These are phyloP conservation scores for Phytophthora podocarpi DNA, from an alignment of 352 stramenopile species.

Conservation along the genomic window DNA sequence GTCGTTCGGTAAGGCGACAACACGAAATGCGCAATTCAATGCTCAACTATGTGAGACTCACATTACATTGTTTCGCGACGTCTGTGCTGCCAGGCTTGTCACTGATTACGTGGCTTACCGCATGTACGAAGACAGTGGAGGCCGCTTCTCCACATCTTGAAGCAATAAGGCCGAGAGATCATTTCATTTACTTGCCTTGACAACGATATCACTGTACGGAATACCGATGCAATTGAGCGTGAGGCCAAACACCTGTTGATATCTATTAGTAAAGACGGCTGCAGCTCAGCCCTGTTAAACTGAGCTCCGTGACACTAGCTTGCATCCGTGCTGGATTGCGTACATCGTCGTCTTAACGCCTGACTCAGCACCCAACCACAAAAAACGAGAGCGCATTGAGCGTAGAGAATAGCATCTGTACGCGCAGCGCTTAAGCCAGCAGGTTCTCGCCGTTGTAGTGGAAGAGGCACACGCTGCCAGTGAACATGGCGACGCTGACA, in stretches of 20 bases:
- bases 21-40: background rate
- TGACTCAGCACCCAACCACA: constrained; percentile 13
- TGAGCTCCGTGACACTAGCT: constrained; percentile 13
- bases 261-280: constrained; percentile 38
- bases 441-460: constrained; percentile 88
- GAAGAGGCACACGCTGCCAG: constrained; percentile 74
- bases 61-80: too few relatives aligned
- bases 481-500: constrained; percentile 78
- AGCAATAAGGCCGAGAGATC: background rate
- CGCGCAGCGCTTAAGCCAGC: constrained; percentile 39
- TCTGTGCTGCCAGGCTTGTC: constrained; percentile 40
- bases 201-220: too few relatives aligned
- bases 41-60: too few relatives aligned
- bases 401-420: constrained; percentile 17
- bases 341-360: constrained; percentile 10
- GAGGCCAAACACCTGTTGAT: constrained; percentile 31
- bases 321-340: constrained; percentile 6
- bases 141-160: constrained; percentile 36
- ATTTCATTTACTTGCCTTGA: background rate
- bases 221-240: background rate
- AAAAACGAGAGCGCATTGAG: constrained; percentile 20
- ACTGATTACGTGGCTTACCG: constrained; percentile 66
- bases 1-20: constrained; percentile 42
- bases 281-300: constrained; percentile 5
- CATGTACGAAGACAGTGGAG: constrained; percentile 54